These are phyloP conservation scores for Coleophoma crateriformis DNA, from an alignment of 2,329 filamentous ascomycete genomes.

Conservation along the genomic window DNA sequence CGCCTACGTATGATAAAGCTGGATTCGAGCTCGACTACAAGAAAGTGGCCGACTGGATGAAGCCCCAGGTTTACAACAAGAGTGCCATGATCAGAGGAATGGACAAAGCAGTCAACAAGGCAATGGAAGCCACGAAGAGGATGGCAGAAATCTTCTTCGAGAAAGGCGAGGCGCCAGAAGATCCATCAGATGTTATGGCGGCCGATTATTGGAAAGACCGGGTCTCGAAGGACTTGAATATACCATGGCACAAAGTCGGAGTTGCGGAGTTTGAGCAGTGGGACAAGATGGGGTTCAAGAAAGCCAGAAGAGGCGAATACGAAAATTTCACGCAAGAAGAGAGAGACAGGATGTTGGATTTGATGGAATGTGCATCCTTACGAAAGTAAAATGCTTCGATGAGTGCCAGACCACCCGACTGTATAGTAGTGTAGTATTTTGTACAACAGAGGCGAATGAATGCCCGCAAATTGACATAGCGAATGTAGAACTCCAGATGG, in stretches of 20 bases:
- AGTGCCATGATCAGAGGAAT: constrained; percentile 5
- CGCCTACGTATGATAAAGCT: constrained; percentile 27
- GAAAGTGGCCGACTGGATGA: constrained; percentile 15
- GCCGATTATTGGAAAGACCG: constrained; percentile 8
- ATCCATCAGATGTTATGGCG: not conserved
- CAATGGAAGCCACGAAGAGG: not conserved
- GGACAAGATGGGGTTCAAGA: constrained; percentile 11
- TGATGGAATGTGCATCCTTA: constrained; percentile 2
- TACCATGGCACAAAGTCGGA: constrained; percentile 9
- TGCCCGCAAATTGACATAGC: no score
- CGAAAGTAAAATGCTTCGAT: constrained; percentile 1
- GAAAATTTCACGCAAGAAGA: constrained; percentile 4
- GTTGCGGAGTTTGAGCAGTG: constrained; percentile 10
- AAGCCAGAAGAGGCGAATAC: constrained; percentile 13
- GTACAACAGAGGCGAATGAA: no score
- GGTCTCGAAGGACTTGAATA: constrained; percentile 11
- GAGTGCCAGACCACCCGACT: no score
- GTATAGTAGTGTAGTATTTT: no score
- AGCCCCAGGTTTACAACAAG: constrained; percentile 8
- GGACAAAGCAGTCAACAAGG: not conserved
- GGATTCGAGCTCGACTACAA: constrained; percentile 33
- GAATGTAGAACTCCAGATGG: no score
- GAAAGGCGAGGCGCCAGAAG: constrained; percentile 5
- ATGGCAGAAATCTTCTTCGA: constrained; percentile 11
- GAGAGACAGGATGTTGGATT: constrained; percentile 3